phyloP scores from a whole-genome alignment of 768 basidiomycete genomes.

The Hemileccinum rubropunctum region DNA sequence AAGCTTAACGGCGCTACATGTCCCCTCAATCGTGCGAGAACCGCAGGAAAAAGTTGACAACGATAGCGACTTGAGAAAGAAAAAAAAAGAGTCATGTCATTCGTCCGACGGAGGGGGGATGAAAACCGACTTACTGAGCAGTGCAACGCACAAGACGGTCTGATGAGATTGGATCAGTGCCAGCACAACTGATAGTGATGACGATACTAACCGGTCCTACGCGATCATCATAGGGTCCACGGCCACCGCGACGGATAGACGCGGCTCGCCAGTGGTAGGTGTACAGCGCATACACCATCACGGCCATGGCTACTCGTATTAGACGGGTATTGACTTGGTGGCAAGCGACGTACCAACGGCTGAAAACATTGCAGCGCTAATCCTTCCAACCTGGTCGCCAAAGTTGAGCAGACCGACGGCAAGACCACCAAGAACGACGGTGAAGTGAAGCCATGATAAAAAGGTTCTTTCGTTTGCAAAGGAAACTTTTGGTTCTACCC shows the following conservation, averaged over 20 bases:
- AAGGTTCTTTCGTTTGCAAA: slow-evolving; percentile 96
- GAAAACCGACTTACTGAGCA: slow-evolving; percentile 55
- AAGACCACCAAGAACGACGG: slow-evolving; percentile 94
- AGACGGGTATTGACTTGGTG: slow-evolving; percentile 3
- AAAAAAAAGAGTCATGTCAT: neutral
- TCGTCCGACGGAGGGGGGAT: neutral
- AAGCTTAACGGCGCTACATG: neutral
- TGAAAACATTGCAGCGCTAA: slow-evolving; percentile 96
- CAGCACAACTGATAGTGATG: slow-evolving; percentile 5
- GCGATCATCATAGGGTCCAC: slow-evolving; percentile 96
- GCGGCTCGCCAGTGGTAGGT: slow-evolving; percentile 97
- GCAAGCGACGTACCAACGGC: slow-evolving; percentile 65
- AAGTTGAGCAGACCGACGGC: slow-evolving; percentile 97
- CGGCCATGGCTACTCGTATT: slow-evolving; percentile 72
- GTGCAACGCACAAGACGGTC: slow-evolving; percentile 81
- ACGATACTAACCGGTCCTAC: slow-evolving; percentile 78
- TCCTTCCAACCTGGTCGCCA: slow-evolving; percentile 95
- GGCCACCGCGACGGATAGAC: slow-evolving; percentile 86
- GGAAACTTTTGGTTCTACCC: slow-evolving; percentile 92
- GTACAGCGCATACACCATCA: slow-evolving; percentile 94
- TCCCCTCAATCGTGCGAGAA: slow-evolving; percentile 46
- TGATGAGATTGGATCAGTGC: slow-evolving; percentile 29
- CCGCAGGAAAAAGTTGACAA: slow-evolving; percentile 82
- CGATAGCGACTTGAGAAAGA: slow-evolving; percentile 75
- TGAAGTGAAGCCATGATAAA: slow-evolving; percentile 98